Conservation (phyloP, 257 asterid genomes). For the Nicotiana tabacum region DNA sequence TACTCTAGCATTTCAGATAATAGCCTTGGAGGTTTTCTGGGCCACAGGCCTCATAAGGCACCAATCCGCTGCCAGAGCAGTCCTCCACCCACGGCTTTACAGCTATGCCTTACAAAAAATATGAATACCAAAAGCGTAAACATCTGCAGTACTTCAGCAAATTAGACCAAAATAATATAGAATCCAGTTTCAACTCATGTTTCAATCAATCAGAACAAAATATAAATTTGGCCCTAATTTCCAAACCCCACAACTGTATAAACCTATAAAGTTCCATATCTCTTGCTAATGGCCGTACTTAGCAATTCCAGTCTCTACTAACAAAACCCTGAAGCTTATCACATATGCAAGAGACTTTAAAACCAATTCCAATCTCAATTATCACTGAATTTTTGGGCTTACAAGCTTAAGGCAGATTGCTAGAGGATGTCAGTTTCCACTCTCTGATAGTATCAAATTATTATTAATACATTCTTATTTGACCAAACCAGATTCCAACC, state of each 20-base stretch:
- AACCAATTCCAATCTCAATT: neutral
- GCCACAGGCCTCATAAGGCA: neutral
- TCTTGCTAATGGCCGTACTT: neutral
- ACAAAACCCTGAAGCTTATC: constrained; percentile 1
- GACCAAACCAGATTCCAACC: neutral
- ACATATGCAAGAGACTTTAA: neutral
- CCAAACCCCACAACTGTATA: neutral
- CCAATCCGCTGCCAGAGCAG: neutral
- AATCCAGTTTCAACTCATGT: neutral
- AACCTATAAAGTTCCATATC: neutral
- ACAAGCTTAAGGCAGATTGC: neutral
- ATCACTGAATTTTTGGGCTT: neutral
- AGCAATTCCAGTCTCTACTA: neutral
- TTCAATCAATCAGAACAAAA: neutral
- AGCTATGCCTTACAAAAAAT: neutral
- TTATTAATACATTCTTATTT: neutral
- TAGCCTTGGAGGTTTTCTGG: neutral
- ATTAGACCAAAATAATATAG: neutral
- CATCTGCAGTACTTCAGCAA: neutral
- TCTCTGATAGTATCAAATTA: neutral
- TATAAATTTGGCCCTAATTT: neutral
- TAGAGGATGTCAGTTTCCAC: neutral
- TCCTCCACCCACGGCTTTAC: neutral
- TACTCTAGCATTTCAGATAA: neutral
- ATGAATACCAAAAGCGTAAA: neutral